These are phyloP conservation scores for Botrytis medusae DNA, from an alignment of 2,329 filamentous ascomycete species.

Conservation along the genomic window DNA sequence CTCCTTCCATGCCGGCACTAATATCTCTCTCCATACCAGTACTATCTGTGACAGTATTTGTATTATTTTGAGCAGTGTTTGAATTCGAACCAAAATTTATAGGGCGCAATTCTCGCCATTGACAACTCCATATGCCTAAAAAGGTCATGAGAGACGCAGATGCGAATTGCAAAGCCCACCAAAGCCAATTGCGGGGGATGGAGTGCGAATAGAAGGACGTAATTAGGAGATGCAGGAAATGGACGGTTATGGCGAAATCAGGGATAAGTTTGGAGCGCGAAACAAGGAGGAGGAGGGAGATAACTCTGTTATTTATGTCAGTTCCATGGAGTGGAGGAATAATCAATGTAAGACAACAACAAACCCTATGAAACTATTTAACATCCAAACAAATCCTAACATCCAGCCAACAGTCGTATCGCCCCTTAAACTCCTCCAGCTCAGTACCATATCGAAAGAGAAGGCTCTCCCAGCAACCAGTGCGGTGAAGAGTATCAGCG, in stretches of 20 bases:
- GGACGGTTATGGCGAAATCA: slow-evolving; percentile 89
- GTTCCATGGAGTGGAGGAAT: slow-evolving; percentile 2
- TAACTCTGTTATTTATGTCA: slow-evolving; percentile 56
- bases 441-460: slow-evolving; percentile 57
- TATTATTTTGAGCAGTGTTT: slow-evolving; percentile 28
- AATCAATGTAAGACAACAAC: slow-evolving; percentile 34
- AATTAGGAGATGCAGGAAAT: slow-evolving; percentile 76
- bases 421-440: slow-evolving; percentile 62
- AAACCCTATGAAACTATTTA: slow-evolving; percentile 64
- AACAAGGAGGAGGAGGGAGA: slow-evolving; percentile 80
- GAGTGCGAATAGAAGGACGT: slow-evolving; percentile 76
- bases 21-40: slow-evolving; percentile 25
- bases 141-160: slow-evolving; percentile 64
- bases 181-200: slow-evolving; percentile 75
- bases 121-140: slow-evolving; percentile 86
- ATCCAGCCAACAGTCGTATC: slow-evolving; percentile 72
- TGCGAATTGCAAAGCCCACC: slow-evolving; percentile 73
- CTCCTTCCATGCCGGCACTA: slow-evolving; percentile 30
- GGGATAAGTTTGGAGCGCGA: slow-evolving; percentile 90
- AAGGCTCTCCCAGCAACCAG: slow-evolving; percentile 63
- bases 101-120: slow-evolving; percentile 82
- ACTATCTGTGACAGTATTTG: slow-evolving; percentile 24
- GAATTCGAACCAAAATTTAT: slow-evolving; percentile 75
- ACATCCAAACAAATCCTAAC: slow-evolving; percentile 64
- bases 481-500: slow-evolving; percentile 66